phyloP scores from a whole-genome alignment of 2,329 filamentous ascomycete genomes.

The Fusarium aywerte region DNA sequence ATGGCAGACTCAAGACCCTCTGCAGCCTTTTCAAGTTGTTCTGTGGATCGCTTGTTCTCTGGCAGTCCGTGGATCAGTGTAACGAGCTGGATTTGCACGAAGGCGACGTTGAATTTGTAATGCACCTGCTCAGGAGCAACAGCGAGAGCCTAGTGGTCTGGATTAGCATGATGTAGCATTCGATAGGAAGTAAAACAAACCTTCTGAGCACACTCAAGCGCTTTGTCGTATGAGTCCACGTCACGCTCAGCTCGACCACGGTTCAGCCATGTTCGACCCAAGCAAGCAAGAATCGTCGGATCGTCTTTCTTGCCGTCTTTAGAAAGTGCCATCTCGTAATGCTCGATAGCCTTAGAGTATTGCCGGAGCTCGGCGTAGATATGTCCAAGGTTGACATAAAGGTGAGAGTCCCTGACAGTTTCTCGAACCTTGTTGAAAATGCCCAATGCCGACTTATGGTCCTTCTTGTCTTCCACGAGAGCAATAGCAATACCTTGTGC shows the following conservation, averaged over 20 bases:
- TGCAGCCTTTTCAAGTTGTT: conserved; percentile 83
- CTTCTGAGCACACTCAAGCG: conserved; percentile 71
- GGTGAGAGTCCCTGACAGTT: conserved; percentile 85
- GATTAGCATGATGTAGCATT: conserved; percentile 21
- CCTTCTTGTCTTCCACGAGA: conserved; percentile 92
- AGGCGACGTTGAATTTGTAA: conserved; percentile 97
- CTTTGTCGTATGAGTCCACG: conserved; percentile 66
- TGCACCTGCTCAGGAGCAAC: conserved; percentile 86
- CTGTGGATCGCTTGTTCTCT: conserved; percentile 80
- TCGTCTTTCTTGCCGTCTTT: conserved; percentile 81
- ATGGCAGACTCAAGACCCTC: conserved; percentile 88
- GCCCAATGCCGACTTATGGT: conserved; percentile 81
- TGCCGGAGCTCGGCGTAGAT: conserved; percentile 91
- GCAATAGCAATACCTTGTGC: conserved; percentile 96
- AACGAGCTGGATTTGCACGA: conserved; percentile 94
- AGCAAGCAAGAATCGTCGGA: conserved; percentile 81
- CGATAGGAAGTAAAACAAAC: conserved; percentile 54
- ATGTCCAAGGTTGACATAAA: conserved; percentile 94
- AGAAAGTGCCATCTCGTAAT: conserved; percentile 86
- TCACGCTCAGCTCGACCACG: conserved; percentile 74
- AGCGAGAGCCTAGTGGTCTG: conserved; percentile 70
- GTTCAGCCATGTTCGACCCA: conserved; percentile 88
- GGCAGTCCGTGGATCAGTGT: conserved; percentile 78
- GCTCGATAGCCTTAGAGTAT: conserved; percentile 90
- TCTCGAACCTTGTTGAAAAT: conserved; percentile 93